Base-by-base conservation (phyloP, 2,329 filamentous ascomycete species). In the Paraphaeosphaeria sporulosa region DNA sequence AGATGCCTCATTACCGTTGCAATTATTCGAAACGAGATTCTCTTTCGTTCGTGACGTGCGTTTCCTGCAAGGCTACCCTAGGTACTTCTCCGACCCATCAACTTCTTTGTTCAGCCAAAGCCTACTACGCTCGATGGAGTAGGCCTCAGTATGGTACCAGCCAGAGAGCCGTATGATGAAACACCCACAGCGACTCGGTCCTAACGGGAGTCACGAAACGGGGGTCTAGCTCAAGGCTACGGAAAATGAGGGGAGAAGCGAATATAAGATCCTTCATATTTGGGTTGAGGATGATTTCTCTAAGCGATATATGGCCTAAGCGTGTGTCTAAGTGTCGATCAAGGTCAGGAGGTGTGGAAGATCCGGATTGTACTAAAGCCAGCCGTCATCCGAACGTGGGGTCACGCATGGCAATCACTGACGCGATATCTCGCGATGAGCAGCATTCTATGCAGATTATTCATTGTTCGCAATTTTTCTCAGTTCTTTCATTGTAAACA, bases 201-300 rank as follows among this genome's bases (percentile, higher is more conserved):
- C 36, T 21, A 27, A 40, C 36, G 47, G 25, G 42, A 40, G 27
- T 42, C 23, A 36, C 23, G 38, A 12, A 32, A n/a, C 36, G 17
- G 40, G 15, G 34, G 42, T 9, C 42, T 42, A 52, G 40, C 43
- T 4, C 30, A 17, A n/a, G 42, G 60, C 49, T 52, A 64, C 64
- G 59, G 64, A 63, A 15, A 65, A 63, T 63, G 63, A 64, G 64
- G 61, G 59, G 61, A 55, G 43, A 21, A 40, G 48, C 49, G 38
- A 25, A 23, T 13, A 17, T 25, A n/a, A 43, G 47, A 27, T 21
- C 9, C 34, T 43, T 8, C 3, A 32, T 51, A 10, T 17, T 8
- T 30, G 52, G 8, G 13, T 32, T 25, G 25, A 13, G 5, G 27
- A 8, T 30, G 27, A 19, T 17, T 17, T 27, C 13, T 12, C 21